These are phyloP conservation scores for Toxicodendron radicans DNA, from an alignment of 345 rosid genomes.

Conservation along the genomic window DNA sequence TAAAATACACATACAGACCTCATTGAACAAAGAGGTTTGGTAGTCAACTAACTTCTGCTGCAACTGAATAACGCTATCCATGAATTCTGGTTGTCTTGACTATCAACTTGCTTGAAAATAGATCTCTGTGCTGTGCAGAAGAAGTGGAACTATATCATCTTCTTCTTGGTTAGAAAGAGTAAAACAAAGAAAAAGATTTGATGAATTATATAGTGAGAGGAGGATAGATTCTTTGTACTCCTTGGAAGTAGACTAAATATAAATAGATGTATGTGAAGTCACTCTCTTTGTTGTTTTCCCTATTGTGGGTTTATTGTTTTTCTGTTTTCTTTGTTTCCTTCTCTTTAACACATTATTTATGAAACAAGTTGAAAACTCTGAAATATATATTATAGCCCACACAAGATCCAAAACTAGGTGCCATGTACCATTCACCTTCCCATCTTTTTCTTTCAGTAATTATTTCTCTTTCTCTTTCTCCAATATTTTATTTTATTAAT, in stretches of 20 bases:
- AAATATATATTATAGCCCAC: slow-evolving; percentile 1
- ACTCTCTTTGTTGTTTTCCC: slow-evolving; percentile 14
- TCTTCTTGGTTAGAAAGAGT: slow-evolving; percentile 10
- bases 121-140: slow-evolving; percentile 18
- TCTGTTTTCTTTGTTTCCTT: neutral
- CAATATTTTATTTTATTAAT: neutral
- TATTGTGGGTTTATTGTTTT: neutral
- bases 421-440: slow-evolving; percentile 18
- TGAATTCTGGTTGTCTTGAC: slow-evolving; percentile 10
- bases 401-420: slow-evolving; percentile 28
- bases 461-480: slow-evolving; percentile 13
- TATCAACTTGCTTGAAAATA: slow-evolving; percentile 11
- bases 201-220: slow-evolving; percentile 20
- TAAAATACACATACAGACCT: slow-evolving; percentile 34
- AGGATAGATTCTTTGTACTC: slow-evolving; percentile 26
- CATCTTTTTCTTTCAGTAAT: slow-evolving; percentile 15
- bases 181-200: slow-evolving; percentile 14
- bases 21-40: slow-evolving; percentile 46
- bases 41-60: slow-evolving; percentile 47
- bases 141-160: neutral
- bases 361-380: neutral
- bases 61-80: slow-evolving; percentile 53
- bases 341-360: slow-evolving; percentile 5
- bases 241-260: slow-evolving; percentile 8
- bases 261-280: slow-evolving; percentile 19